Conservation (phyloP, 208 protist genomes). For the Wallacemonas sp. region DNA sequence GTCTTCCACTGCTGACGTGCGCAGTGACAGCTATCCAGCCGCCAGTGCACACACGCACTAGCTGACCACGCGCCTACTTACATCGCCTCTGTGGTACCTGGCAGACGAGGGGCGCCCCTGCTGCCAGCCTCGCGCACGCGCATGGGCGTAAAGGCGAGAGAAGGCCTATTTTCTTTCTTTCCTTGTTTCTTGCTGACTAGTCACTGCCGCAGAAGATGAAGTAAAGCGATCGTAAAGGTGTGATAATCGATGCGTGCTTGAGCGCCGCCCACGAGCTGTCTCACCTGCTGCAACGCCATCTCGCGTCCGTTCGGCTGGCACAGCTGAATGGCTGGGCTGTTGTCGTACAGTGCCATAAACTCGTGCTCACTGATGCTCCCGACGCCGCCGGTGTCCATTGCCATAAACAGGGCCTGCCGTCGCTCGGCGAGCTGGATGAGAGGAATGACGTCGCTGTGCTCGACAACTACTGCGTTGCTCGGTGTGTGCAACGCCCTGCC, state of each 20-base stretch:
- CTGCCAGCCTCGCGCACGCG: no score
- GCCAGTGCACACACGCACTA: no score
- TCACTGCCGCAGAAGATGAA: constrained; percentile 8
- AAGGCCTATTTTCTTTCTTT: constrained; percentile 13
- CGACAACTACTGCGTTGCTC: constrained; percentile 3
- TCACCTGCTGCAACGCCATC: not conserved
- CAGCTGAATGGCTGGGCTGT: constrained; percentile 31
- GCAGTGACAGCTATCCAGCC: no score
- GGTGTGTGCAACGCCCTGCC: no score
- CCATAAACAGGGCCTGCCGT: constrained; percentile 26
- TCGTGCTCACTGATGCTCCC: constrained; percentile 13
- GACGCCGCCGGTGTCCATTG: constrained; percentile 8
- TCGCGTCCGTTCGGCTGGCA: constrained; percentile 11
- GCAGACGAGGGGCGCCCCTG: no score
- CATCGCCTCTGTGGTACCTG: no score
- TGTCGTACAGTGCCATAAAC: constrained; percentile 20
- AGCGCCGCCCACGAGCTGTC: not conserved
- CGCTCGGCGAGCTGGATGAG: constrained; percentile 20
- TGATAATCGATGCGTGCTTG: not conserved
- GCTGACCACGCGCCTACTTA: no score
- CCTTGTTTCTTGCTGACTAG: not conserved
- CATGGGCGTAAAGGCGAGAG: no score
- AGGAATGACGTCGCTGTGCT: constrained; percentile 18
- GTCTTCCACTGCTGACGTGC: no score
- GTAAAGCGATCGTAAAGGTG: constrained; percentile 2